A percentile compares a stretch with the other conserved stretches of the same genome.
These are phyloP conservation scores for Nyssa sinensis DNA, from an alignment of 148 eudicot genomes.

Conservation along the genomic window DNA sequence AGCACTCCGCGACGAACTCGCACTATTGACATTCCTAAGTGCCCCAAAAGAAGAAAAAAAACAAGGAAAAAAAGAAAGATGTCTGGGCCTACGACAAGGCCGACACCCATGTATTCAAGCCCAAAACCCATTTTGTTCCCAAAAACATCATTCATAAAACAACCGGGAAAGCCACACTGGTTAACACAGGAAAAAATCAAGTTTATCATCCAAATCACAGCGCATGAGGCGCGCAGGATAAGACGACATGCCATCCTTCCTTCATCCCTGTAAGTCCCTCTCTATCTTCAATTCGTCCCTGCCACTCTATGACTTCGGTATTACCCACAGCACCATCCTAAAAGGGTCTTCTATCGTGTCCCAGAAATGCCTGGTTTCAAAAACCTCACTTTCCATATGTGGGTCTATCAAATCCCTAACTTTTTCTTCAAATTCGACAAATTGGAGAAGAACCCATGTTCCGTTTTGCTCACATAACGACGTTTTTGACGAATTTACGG, in stretches of 20 bases:
- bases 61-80: too few relatives aligned
- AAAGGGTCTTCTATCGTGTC: neutral
- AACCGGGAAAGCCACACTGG: neutral
- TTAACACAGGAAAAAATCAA: neutral
- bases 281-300: constrained; percentile 14
- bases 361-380: constrained; percentile 10
- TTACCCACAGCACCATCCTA: neutral
- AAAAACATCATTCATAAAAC: neutral
- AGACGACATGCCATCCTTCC: constrained; percentile 33
- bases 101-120: too few relatives aligned
- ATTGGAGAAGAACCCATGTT: constrained; percentile 39
- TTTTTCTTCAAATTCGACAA: constrained; percentile 23
- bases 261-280: constrained; percentile 20
- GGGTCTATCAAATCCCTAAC: constrained; percentile 18
- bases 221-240: constrained; percentile 25
- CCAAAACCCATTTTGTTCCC: neutral
- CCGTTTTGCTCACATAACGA: constrained; percentile 47
- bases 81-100: too few relatives aligned
- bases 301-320: neutral
- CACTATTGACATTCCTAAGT: too few relatives aligned
- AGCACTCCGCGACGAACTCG: too few relatives aligned
- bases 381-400: constrained; percentile 23
- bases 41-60: too few relatives aligned
- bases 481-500: constrained; percentile 34
- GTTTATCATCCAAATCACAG: neutral